A percentile compares a stretch with the other conserved stretches of the same genome.
phyloP scores from a whole-genome alignment of 352 stramenopile genomes.

The Phytophthora ramorum region DNA sequence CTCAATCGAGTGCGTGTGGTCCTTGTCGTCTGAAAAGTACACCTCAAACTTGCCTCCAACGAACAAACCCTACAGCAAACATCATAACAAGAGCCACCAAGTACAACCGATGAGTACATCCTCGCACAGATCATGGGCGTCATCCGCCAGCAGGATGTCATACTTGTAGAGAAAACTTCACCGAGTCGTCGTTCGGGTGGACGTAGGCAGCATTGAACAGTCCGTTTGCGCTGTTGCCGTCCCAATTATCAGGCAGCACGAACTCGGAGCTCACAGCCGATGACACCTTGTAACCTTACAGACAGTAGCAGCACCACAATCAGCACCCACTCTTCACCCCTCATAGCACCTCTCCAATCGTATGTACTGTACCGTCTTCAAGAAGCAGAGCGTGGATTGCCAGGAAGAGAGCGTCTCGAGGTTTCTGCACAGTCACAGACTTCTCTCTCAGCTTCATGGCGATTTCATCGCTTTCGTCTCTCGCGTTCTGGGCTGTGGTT shows the following conservation, averaged over 20 bases:
- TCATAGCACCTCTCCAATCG: background rate
- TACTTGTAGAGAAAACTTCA: constrained; percentile 78
- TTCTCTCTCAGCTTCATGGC: constrained; percentile 51
- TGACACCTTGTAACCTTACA: constrained; percentile 53
- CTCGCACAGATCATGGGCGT: background rate
- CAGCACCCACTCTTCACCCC: background rate
- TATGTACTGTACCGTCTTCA: constrained; percentile 74
- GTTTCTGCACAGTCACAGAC: constrained; percentile 47
- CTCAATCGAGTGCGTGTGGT: constrained; percentile 78
- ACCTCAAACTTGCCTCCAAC: constrained; percentile 81
- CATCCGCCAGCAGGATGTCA: background rate
- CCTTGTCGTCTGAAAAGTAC: constrained; percentile 73
- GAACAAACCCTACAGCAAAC: constrained; percentile 62
- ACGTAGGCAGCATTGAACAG: constrained; percentile 67
- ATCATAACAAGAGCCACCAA: background rate
- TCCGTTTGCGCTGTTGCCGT: constrained; percentile 64
- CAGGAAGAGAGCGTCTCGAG: constrained; percentile 75
- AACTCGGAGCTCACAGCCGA: constrained; percentile 33
- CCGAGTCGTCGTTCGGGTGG: constrained; percentile 53
- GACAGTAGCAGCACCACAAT: constrained; percentile 6
- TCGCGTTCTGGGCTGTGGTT: constrained; percentile 7
- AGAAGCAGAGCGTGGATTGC: constrained; percentile 74
- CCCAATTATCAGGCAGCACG: constrained; percentile 57
- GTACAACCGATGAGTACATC: background rate
- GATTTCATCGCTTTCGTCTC: constrained; percentile 56